Conservation (phyloP, 202 grass and related monocot genomes). For the Musa balbisiana region DNA sequence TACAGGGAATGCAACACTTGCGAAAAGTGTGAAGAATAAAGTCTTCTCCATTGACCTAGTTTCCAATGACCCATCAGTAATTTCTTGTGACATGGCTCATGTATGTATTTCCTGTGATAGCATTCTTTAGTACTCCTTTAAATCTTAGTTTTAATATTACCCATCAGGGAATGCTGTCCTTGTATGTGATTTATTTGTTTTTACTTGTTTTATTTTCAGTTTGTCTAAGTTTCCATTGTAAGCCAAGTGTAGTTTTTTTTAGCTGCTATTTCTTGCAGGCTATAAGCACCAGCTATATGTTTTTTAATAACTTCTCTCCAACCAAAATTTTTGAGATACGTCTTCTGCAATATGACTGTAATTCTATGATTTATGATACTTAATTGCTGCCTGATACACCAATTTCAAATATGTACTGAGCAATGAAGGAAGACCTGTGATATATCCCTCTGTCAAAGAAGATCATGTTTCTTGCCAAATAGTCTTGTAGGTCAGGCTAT, state of each 20-base stretch:
- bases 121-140: conserved; percentile 8
- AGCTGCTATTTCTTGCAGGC: neutral
- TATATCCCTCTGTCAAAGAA: too few species aligned
- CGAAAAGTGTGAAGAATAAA: conserved; percentile 92
- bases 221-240: neutral
- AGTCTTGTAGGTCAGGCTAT: too few species aligned
- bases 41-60: conserved; percentile 95
- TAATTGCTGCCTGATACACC: neutral
- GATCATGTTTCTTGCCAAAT: too few species aligned
- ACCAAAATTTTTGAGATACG: neutral
- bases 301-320: neutral
- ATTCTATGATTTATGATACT: neutral
- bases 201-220: neutral
- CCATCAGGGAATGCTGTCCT: too few species aligned
- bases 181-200: neutral
- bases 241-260: neutral
- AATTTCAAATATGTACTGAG: neutral
- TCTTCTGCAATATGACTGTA: neutral
- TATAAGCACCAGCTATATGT: neutral
- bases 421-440: too few species aligned
- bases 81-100: conserved; percentile 97
- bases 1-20: conserved; percentile 60
- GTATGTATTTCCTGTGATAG: conserved; percentile 37
- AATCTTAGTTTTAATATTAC: too few species aligned
- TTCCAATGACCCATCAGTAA: conserved; percentile 77